Percentiles rank a stretch among this genome's conserved stretches.
Evolutionary conservation across 1,284 basidiomycete genomes (phyloP).

Genomic region (Athelia psychrophila): DNA sequence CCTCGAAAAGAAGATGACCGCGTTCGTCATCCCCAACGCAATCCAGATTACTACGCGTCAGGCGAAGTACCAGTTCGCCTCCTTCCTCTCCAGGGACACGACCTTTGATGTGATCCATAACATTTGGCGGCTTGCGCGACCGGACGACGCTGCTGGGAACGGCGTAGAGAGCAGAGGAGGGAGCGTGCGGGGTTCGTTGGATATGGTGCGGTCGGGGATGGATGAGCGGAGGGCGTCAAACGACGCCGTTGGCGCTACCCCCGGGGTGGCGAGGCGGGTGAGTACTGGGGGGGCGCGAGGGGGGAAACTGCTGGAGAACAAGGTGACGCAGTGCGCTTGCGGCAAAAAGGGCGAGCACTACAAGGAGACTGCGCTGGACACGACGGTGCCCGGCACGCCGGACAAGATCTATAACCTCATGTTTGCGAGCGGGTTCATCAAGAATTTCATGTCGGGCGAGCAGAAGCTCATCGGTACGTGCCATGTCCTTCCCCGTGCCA

Average conservation of each 20-base stretch:
- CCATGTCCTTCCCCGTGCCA: slow-evolving; percentile 1
- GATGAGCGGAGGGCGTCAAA: slow-evolving; percentile 14
- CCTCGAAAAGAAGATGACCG: slow-evolving; percentile 98
- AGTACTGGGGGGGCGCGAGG: slow-evolving; percentile 8
- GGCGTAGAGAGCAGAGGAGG: slow-evolving; percentile 23
- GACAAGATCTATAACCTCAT: slow-evolving; percentile 96
- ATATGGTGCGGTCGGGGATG: slow-evolving; percentile 5
- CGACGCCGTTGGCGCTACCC: slow-evolving; percentile 15
- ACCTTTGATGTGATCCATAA: slow-evolving; percentile 96
- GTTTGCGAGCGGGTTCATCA: slow-evolving; percentile 95
- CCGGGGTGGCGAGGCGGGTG: slow-evolving; percentile 5
- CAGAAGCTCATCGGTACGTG: slow-evolving; percentile 69
- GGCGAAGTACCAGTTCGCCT: slow-evolving; percentile 90
- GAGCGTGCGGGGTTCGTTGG: slow-evolving; percentile 15
- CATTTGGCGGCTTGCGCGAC: slow-evolving; percentile 91
- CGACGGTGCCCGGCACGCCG: slow-evolving; percentile 83
- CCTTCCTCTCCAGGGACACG: slow-evolving; percentile 94
- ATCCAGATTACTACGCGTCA: slow-evolving; percentile 87
- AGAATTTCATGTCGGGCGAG: slow-evolving; percentile 85
- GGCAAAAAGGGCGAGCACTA: slow-evolving; percentile 73
- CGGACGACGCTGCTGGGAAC: slow-evolving; percentile 56
- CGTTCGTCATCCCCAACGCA: slow-evolving; percentile 97
- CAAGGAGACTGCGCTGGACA: slow-evolving; percentile 73
- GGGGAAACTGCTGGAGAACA: slow-evolving; percentile 23
- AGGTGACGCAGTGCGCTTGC: slow-evolving; percentile 76